Percentiles rank a stretch among this genome's conserved stretches.
Evolutionary conservation across 139 green algal species (phyloP).

Genomic region (Edaphochlamys debaryana): DNA sequence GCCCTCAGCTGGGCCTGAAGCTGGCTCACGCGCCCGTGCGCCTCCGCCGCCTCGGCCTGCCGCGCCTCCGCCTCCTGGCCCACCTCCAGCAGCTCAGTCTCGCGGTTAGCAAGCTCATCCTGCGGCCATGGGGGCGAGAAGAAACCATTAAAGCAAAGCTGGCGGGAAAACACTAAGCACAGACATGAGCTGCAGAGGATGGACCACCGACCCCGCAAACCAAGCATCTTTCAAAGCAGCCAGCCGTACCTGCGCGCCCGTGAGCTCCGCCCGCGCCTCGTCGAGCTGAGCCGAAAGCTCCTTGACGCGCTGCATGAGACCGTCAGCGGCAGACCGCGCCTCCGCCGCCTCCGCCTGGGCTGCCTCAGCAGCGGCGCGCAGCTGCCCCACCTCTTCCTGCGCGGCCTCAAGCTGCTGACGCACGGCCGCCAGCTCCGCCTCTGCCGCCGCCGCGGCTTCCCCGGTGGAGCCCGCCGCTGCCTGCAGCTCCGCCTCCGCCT

Average conservation of each 20-base stretch:
- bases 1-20: constrained; percentile 38
- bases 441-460: not conserved
- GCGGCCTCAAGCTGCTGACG: not conserved
- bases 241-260: constrained; percentile 14
- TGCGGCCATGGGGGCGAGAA: too few relatives aligned
- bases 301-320: not conserved
- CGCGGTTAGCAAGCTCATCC: constrained; percentile 24
- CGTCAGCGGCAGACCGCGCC: not conserved
- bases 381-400: constrained; percentile 16
- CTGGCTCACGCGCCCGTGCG: not conserved
- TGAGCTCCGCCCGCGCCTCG: constrained; percentile 33
- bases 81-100: constrained; percentile 41
- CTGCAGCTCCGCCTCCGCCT: constrained; percentile 1
- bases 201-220: too few relatives aligned
- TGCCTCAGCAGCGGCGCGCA: constrained; percentile 7
- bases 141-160: not conserved
- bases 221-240: not conserved
- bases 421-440: constrained; percentile 5
- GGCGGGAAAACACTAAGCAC: too few relatives aligned
- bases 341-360: not conserved
- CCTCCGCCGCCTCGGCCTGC: constrained; percentile 17
- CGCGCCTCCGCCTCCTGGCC: constrained; percentile 4
- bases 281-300: constrained; percentile 15
- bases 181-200: too few relatives aligned
- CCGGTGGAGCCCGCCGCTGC: not conserved